These are phyloP conservation scores for Malassezia furfur DNA, from an alignment of 1,284 basidiomycete genomes.

Conservation along the genomic window DNA sequence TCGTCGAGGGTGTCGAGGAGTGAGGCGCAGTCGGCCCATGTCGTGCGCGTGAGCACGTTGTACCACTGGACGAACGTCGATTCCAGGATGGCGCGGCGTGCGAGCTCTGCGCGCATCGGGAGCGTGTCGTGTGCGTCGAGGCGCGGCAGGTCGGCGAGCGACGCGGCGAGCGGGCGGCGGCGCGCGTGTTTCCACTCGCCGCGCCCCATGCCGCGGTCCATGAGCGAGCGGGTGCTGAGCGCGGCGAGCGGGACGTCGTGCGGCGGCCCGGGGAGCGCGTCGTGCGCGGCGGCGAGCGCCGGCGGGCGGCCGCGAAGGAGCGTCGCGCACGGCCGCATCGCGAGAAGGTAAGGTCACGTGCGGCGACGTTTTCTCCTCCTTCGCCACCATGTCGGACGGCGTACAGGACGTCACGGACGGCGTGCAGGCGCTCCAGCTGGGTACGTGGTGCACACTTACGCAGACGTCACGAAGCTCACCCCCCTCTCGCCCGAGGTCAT, in stretches of 20 bases:
- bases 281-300: background rate
- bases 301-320: background rate
- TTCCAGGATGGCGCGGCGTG: background rate
- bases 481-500: slow-evolving; percentile 93
- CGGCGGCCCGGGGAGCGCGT: background rate
- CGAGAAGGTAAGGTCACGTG: slow-evolving; percentile 6
- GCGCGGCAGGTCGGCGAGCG: slow-evolving; percentile 10
- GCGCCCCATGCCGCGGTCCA: slow-evolving; percentile 11
- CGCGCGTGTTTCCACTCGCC: background rate
- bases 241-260: background rate
- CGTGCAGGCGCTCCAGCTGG: slow-evolving; percentile 13
- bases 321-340: background rate
- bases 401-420: slow-evolving; percentile 13
- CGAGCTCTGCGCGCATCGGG: background rate
- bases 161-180: background rate
- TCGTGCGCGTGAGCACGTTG: slow-evolving; percentile 9
- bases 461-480: slow-evolving; percentile 56
- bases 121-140: background rate
- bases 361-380: background rate
- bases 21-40: slow-evolving; percentile 3
- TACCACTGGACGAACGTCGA: slow-evolving; percentile 12
- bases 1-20: background rate
- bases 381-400: slow-evolving; percentile 13
- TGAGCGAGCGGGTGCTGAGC: slow-evolving; percentile 13
- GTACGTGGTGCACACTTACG: slow-evolving; percentile 5